Evolutionary conservation across 192 early-diverging fungal species (phyloP).

Genomic region (Coemansia guatemalensis): DNA sequence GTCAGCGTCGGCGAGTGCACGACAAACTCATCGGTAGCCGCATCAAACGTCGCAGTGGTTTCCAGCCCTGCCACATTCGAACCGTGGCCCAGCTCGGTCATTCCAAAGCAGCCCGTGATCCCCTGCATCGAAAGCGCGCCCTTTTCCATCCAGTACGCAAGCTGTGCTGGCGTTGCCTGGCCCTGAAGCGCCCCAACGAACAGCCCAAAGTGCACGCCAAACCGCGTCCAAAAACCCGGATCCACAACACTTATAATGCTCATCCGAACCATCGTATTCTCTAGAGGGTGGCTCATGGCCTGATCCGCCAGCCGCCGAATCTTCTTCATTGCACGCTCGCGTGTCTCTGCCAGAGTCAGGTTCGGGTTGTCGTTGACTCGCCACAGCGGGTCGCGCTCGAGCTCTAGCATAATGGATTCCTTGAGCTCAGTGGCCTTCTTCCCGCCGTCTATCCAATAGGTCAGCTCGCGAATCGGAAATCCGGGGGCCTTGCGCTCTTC

Average conservation of each 20-base stretch:
- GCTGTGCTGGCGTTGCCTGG: slow-evolving; percentile 79
- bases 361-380: slow-evolving; percentile 78
- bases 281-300: slow-evolving; percentile 68
- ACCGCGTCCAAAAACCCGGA: slow-evolving; percentile 87
- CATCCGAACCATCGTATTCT: slow-evolving; percentile 74
- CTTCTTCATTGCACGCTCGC: slow-evolving; percentile 86
- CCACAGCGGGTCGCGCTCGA: slow-evolving; percentile 84
- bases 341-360: slow-evolving; percentile 70
- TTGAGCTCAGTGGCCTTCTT: slow-evolving; percentile 61
- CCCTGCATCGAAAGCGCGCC: slow-evolving; percentile 81
- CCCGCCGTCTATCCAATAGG: slow-evolving; percentile 82
- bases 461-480: slow-evolving; percentile 77
- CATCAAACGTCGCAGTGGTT: slow-evolving; percentile 89
- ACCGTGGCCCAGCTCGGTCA: slow-evolving; percentile 92
- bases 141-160: slow-evolving; percentile 81
- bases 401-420: slow-evolving; percentile 80
- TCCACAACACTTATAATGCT: slow-evolving; percentile 78
- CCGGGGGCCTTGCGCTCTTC: slow-evolving; percentile 74
- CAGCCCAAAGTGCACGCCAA: slow-evolving; percentile 88
- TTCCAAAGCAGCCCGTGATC: slow-evolving; percentile 87
- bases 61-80: slow-evolving; percentile 91
- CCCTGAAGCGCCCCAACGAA: slow-evolving; percentile 86
- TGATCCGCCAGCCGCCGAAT: slow-evolving; percentile 67
- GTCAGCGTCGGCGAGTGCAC: slow-evolving; percentile 77
- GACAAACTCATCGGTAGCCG: slow-evolving; percentile 78